These are phyloP conservation scores for Penicillium cataractarum DNA, from an alignment of 495 filamentous ascomycete species.

Conservation along the genomic window DNA sequence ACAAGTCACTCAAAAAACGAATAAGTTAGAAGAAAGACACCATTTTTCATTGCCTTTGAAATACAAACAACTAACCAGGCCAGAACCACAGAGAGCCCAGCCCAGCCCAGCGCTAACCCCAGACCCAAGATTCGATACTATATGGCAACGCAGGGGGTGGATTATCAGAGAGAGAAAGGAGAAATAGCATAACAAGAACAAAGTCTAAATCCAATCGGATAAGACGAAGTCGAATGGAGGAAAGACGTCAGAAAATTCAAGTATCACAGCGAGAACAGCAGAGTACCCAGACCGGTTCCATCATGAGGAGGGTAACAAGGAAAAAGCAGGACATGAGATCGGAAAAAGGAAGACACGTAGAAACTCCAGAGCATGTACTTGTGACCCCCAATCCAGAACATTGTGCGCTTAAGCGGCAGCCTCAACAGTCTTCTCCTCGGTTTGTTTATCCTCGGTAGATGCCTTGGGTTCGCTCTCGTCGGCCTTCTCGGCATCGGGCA, in stretches of 20 bases:
- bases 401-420: constrained; percentile 14
- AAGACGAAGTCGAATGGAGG: not conserved
- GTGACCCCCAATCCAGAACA: not conserved
- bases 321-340: constrained; percentile 1
- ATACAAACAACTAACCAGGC: constrained; percentile 10
- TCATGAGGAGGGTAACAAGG: not conserved
- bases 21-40: constrained; percentile 2
- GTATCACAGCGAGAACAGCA: constrained; percentile 10
- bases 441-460: constrained; percentile 23
- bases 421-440: constrained; percentile 31
- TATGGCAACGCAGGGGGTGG: constrained; percentile 9
- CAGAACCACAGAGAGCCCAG: constrained; percentile 4
- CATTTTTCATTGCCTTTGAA: constrained; percentile 25
- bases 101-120: constrained; percentile 1
- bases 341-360: not conserved
- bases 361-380: constrained; percentile 1
- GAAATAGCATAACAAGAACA: not conserved
- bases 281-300: constrained; percentile 8
- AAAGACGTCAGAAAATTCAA: constrained; percentile 9
- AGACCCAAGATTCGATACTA: constrained; percentile 10
- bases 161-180: constrained; percentile 11
- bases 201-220: constrained; percentile 7
- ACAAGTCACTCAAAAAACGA: not conserved
- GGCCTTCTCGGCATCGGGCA: constrained; percentile 35
- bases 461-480: constrained; percentile 10